Evolutionary conservation across 352 stramenopile genomes (phyloP).

Genomic region (Peronospora belbahrii): DNA sequence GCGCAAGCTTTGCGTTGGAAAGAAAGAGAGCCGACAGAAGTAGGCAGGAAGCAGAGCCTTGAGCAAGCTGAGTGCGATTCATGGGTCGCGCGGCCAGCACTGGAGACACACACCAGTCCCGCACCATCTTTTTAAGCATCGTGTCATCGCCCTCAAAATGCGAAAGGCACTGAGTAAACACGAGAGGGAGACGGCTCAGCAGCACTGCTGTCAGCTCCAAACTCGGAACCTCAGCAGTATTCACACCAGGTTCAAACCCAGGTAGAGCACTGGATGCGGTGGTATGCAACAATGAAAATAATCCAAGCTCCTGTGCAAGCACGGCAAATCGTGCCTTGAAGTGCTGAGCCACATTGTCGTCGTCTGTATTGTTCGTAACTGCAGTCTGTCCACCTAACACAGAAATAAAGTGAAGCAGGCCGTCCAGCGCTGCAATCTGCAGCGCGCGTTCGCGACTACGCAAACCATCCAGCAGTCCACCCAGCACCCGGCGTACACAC

Average conservation of each 20-base stretch:
- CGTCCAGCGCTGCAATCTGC: conserved; percentile 65
- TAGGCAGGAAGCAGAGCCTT: conserved; percentile 55
- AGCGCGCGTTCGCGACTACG: conserved; percentile 53
- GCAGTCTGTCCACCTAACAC: conserved; percentile 21
- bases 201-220: conserved; percentile 36
- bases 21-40: conserved; percentile 73
- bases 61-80: conserved; percentile 41
- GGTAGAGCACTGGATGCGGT: conserved; percentile 44
- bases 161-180: conserved; percentile 82
- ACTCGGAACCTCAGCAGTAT: conserved; percentile 2
- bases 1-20: conserved; percentile 72
- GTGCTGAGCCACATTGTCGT: conserved; percentile 18
- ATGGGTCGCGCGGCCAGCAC: conserved; percentile 37
- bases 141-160: conserved; percentile 61
- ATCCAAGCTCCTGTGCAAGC: conserved; percentile 59
- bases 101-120: conserved; percentile 58
- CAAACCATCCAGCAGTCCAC: conserved; percentile 59
- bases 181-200: conserved; percentile 61
- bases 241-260: conserved; percentile 6
- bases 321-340: conserved; percentile 39
- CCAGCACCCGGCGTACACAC: conserved; percentile 45
- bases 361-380: conserved; percentile 4
- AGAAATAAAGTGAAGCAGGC: conserved; percentile 70
- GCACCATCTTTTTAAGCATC: conserved; percentile 57
- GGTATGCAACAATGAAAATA: conserved; percentile 70